Conservation (phyloP, 805 yeast genomes). For the Lipomyces spencermartinsiae region DNA sequence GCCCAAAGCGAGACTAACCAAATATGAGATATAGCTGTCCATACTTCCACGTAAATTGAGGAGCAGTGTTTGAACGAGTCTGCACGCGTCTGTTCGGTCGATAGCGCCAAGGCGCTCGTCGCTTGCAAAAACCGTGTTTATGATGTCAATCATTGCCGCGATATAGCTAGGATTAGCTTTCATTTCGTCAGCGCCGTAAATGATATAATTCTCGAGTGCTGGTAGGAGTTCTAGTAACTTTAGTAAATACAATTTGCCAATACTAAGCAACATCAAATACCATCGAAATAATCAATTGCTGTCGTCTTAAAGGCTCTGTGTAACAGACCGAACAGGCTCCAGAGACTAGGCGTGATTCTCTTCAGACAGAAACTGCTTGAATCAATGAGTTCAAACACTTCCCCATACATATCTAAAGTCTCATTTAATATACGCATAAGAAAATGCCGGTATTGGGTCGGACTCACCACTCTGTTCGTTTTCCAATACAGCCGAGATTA, state of each 20-base stretch:
- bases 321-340: slow-evolving; percentile 70
- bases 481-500: slow-evolving; percentile 68
- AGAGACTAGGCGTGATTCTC: slow-evolving; percentile 69
- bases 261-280: neutral
- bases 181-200: slow-evolving; percentile 61
- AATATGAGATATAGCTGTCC: slow-evolving; percentile 53
- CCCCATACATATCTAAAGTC: slow-evolving; percentile 67
- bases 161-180: slow-evolving; percentile 55
- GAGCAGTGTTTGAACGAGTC: slow-evolving; percentile 67
- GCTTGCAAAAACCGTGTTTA: slow-evolving; percentile 46
- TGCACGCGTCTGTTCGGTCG: slow-evolving; percentile 66
- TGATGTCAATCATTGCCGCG: slow-evolving; percentile 58
- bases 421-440: neutral
- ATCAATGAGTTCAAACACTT: slow-evolving; percentile 76
- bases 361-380: slow-evolving; percentile 68
- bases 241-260: neutral
- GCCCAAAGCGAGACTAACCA: slow-evolving; percentile 55
- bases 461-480: slow-evolving; percentile 57
- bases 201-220: slow-evolving; percentile 73
- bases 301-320: slow-evolving; percentile 48
- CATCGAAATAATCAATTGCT: slow-evolving; percentile 68
- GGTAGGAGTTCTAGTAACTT: slow-evolving; percentile 62
- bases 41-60: slow-evolving; percentile 61
- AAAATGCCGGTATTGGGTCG: neutral
- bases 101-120: slow-evolving; percentile 58